phyloP scores from a whole-genome alignment of 495 filamentous ascomycete species.

The Aspergillus biplanus region DNA sequence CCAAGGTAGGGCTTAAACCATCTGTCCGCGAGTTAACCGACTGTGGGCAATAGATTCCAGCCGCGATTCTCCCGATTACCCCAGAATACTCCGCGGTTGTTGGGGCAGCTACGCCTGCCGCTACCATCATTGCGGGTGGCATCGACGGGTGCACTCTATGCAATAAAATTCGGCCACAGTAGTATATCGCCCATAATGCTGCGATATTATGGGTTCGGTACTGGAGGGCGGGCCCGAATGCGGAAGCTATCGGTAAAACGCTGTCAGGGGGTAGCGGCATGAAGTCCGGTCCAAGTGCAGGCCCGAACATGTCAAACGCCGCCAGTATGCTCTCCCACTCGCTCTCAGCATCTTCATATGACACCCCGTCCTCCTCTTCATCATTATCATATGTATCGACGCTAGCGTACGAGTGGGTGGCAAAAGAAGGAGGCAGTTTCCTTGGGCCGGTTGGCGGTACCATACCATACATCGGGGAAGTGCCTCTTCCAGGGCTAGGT shows the following conservation, averaged over 20 bases:
- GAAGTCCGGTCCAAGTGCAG: conserved; percentile 74
- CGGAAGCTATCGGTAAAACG: conserved; percentile 62
- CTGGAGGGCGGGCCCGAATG: conserved; percentile 81
- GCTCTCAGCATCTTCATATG: conserved; percentile 67
- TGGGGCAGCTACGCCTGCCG: conserved; percentile 70
- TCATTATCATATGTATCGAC: conserved; percentile 41
- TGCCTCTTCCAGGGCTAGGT: conserved; percentile 15
- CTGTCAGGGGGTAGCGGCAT: conserved; percentile 76
- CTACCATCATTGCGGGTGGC: conserved; percentile 89
- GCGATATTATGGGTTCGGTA: conserved; percentile 87
- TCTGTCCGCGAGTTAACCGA: conserved; percentile 56
- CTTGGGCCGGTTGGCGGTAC: conserved; percentile 45
- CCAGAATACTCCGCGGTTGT: conserved; percentile 71
- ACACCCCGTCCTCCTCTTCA: conserved; percentile 59
- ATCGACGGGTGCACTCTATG: conserved; percentile 81
- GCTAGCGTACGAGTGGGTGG: conserved; percentile 21
- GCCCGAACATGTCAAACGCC: conserved; percentile 68
- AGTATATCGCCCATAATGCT: conserved; percentile 81
- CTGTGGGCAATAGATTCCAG: conserved; percentile 72
- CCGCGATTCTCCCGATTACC: conserved; percentile 78
- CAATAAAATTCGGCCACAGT: conserved; percentile 78
- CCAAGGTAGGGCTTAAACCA: conserved; percentile 76
- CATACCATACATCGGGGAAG: conserved; percentile 58
- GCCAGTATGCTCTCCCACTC: conserved; percentile 79
- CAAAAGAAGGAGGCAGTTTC: conserved; percentile 47